Base-by-base conservation (phyloP, 2,329 filamentous ascomycete genomes). In the Penicillium janthinellum region DNA sequence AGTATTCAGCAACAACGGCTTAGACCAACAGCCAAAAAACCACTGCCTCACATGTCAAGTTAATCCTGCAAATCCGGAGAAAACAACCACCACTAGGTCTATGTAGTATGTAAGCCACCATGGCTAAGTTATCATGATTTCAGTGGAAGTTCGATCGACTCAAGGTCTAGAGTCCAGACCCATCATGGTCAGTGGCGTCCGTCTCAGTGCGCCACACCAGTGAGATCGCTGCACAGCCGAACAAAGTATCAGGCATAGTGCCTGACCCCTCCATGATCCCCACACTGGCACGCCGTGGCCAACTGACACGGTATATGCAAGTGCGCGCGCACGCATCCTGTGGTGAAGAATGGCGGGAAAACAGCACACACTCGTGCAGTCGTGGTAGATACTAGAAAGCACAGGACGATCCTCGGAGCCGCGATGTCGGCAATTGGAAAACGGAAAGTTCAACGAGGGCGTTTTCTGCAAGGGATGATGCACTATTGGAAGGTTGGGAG, bases 211-310 rank as follows among this genome's bases (percentile, higher is more conserved):
- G 58, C 63, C 63, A 65, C 60, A 58, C 58, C 61, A 63, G 63
- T 65, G 28, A 65, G 42, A 65, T 58, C 56, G 50, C 56, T 54
- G 61, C 28, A 53, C 54, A 65, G 44, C 58, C 63, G 58, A 63
- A 57, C 15, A n/a, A 11, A 38, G 48, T 37, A 34, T 48, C 25
- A 35, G 3, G 31, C 47, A 49, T 15, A 49, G n/a, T 59, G 52
- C 53, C 53, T 54, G 35, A 39, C 51, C 51, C 42, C 38, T 12
- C 49, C 44, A 17, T 48, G 25, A 28, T 28, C 25, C 25, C 34
- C 37, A 22, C 22, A 22, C 22, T 22, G 22, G 22, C 57, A 49
- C 51, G 28, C 42, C 15, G 31, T 55, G 50, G 54, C 44, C 54
- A 54, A 17, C 48, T 57, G 57, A 60, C 48, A 59, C 49, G 22